Evolutionary conservation across 2,329 filamentous ascomycete genomes (phyloP), one percentile per base, ranked within the genome.

Genomic region (Endothia cerciana): DNA sequence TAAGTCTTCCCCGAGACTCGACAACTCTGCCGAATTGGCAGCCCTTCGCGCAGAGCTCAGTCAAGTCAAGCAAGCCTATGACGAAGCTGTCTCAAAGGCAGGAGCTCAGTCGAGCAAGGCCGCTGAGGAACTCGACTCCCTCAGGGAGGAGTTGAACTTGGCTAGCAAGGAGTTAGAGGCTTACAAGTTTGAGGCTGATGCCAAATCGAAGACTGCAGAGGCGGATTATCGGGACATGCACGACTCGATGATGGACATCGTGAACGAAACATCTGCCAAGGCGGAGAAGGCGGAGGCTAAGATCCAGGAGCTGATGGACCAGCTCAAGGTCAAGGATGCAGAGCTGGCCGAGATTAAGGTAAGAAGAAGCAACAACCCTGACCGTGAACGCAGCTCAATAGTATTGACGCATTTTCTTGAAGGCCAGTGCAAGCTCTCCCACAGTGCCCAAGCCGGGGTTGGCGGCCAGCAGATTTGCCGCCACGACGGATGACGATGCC

Each of bases 171-270:
- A 87, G 61, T 77, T 88, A 0, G 82, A 85, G 68, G 80, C 83
- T 8, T 77, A 82, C 70, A 82, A 80, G 74, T 78, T 81, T 28
- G 82, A 85, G 71, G 80, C 81, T 3, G 82, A 83, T 13, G 81
- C 81, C 13, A 82, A 81, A 73, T 72, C 79, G 62, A 86, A 87
- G 82, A 85, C 81, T n/a, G 79, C 83, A 57, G 79, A 81, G 74
- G 80, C 82, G n/a, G 85, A 88, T 73, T 88, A 87, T 75, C 82
- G 85, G 72, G 86, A 88, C 69, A 84, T 89, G 78, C 85, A 87
- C 72, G 86, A 89, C 61, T 87, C 83, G 67, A 81, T 89, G 79
- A 87, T 84, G 4, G 77, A 84, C 70, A 77, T 89, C 62, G 80
- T 88, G 1, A 86, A 89, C 73, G 86, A 89, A 71, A 83, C 84